Evolutionary conservation across 2,329 filamentous ascomycete species (phyloP), one percentile per base, ranked within the genome.

Genomic region (Talaromyces sp.): DNA sequence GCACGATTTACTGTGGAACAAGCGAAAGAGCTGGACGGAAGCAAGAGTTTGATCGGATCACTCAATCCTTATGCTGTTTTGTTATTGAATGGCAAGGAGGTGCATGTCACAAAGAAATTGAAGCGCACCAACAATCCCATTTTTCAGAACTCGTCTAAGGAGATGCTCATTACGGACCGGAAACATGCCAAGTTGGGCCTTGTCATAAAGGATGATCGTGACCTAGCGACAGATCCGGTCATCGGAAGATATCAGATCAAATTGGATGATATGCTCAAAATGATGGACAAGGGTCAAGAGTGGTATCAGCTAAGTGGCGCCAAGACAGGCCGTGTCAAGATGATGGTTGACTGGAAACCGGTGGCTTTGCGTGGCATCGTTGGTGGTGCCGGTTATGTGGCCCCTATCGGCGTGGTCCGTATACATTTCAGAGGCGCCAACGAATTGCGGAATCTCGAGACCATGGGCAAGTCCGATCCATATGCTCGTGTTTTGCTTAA

Each of bases 91-190:
- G 91, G 92, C 68, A 96, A 95, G 79, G 90, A 96, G 75, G 86
- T 98, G 4, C 93, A 97, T 72, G 85, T 88, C 64, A 96, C 93
- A 62, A 92, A 93, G 80, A 96, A 93, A 78, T 85, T 97, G 72
- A 99, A 98, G 85, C 90, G 94, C 67, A 98, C 93, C 67, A 99
- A 99, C 80, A 95, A 97, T 72, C 95, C 95, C 8, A 93, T 99
- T 72, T 99, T 93, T 89, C 90, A 94, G 62, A 90, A 98, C 74
- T 91, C 91, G 7, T 90, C 89, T 70, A 97, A 97, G 80, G 95
- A 99, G 74, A 88, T 99, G 70, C 87, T 99, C 67, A 94, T 99
- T 74, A 97, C 93, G 0, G 93, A 99, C 75, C 89, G 91, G 68
- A 96, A 93, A 81, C 89, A 87, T 74, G 93, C 95, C 64, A 95